Base-by-base conservation (phyloP, 2,329 filamentous ascomycete genomes). In the Alternaria angustiovoidea region DNA sequence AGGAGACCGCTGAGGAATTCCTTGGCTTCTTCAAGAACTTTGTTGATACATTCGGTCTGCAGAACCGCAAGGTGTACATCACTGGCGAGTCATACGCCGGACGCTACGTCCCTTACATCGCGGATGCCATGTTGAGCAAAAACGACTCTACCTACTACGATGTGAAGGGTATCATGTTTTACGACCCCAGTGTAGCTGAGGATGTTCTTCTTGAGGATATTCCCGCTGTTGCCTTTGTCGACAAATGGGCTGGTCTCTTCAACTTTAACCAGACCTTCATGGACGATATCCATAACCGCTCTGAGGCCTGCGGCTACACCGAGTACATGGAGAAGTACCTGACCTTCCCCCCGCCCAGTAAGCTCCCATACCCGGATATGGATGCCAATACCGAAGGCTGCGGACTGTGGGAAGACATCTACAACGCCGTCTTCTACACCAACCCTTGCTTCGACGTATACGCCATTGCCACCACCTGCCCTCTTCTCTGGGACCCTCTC, bases 391-490 rank as follows among this genome's bases (percentile, higher is more conserved):
- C 74, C n/a, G 71, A 78, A 0, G 83, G 81, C 4, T 94, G 91
- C 73, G 81, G 82, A 51, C 70, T 92, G 20, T 90, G 85, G 68
- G 75, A 83, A 58, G 80, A 84, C 22, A 85, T 91, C 30, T 81
- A 80, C 67, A 66, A 81, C 0, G 89, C 87, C 30, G 84, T 85
- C 7, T 63, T 81, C 5, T 71, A 80, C 1, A 77, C 87, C 34
- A 95, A 95, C 79, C 92, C 92, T 0, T 95, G 92, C 81, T 96
- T 91, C 79, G 88, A 93, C 74, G 81, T 91, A 11, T 95, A 94
- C 78, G 86, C 91, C 51, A 85, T 94, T 14, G 86, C 86, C 2
- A 88, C 87, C 4, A 90, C 88, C 12, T 95, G 92, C 73, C 92
- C 92, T 0, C 66, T 88, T 3, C 81, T 86, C 2, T 92, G 87